Conservation (phyloP, 1,284 basidiomycete species). For the Trichosporon ovoides region DNA sequence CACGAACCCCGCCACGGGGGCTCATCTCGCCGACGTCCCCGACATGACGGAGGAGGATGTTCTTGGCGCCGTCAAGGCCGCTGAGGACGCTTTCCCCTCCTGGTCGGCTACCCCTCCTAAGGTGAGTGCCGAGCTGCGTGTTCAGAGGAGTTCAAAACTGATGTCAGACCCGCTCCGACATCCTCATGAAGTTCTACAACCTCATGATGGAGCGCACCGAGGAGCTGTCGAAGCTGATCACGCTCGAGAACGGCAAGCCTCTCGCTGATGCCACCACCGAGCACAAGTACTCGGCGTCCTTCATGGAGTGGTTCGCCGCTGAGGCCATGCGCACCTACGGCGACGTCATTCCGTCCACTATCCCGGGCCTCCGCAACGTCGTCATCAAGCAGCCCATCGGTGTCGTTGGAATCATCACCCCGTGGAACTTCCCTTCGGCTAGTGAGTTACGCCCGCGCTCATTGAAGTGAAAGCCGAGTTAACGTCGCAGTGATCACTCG, state of each 20-base stretch:
- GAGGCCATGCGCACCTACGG: constrained; percentile 58
- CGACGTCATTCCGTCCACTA: constrained; percentile 75
- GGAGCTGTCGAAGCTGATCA: constrained; percentile 75
- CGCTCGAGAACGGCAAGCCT: constrained; percentile 86
- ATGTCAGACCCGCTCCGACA: constrained; percentile 61
- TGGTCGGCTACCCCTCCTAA: constrained; percentile 67
- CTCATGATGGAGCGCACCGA: constrained; percentile 74
- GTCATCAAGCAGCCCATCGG: constrained; percentile 60
- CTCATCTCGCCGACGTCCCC: constrained; percentile 70
- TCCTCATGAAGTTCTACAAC: constrained; percentile 65
- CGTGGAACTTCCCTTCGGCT: constrained; percentile 34
- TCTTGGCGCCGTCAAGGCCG: constrained; percentile 68
- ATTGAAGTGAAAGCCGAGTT: too few relatives aligned
- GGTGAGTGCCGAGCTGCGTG: constrained; percentile 3
- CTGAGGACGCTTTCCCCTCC: constrained; percentile 63
- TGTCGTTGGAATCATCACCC: constrained; percentile 44
- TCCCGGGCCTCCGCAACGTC: constrained; percentile 67
- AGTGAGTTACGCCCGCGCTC: constrained; percentile 70
- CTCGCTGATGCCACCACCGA: constrained; percentile 74
- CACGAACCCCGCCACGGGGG: constrained; percentile 71
- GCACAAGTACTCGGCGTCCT: constrained; percentile 71
- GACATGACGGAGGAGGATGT: constrained; percentile 77
- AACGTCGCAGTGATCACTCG: constrained; percentile 53
- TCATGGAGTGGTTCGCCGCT: constrained; percentile 76
- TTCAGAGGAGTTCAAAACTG: not conserved